Base-by-base conservation (phyloP, 1,284 basidiomycete genomes). In the Pholiota adiposa region DNA sequence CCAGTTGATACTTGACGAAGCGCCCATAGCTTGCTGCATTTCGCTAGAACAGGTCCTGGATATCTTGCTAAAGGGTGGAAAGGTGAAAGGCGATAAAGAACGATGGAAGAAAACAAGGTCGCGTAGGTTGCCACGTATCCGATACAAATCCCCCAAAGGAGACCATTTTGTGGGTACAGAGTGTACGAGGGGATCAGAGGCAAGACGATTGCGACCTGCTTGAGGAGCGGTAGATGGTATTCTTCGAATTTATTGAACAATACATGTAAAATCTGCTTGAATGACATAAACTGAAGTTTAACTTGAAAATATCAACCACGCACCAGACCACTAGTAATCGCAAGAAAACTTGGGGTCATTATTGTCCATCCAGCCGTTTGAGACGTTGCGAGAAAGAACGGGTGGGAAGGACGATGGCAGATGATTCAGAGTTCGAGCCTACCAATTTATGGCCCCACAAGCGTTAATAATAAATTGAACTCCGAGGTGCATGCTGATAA, bases 61-160 rank as follows among this genome's bases (percentile, higher is more conserved):
- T 74, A 73, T 19, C 67, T 60, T 4, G 77, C 71, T 7, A 83
- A 69, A 4, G 79, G 79, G 58, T 83, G 80, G 54, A 76, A 74
- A 1, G 80, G 78, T 2, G 80, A 79, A 2, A 81, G 62, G 1
- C 80, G 77, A 61, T 82, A 82, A 1, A 66, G 43, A 5, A 63
- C 23, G 3, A 69, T 68, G n/a, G 69, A 70, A 9, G 46, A 21
- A 12, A 63, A 21, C 4, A 68, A 50, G 16, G 62, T 54, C 33
- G 31, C 31, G n/a, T 51, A 53, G 51, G 52, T 38, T 16, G 36
- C 36, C 14, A 38, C 16, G 51, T 55, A 55, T 16, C 54, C 54
- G 16, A 27, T 18, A 12, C 44, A n/a, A 4, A 16, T 23, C 8
- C 43, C 41, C 4, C 23, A 19, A 16, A 55, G 21, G 2, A 46